Evolutionary conservation across 768 basidiomycete genomes (phyloP).

Genomic region (Zangia roseola): DNA sequence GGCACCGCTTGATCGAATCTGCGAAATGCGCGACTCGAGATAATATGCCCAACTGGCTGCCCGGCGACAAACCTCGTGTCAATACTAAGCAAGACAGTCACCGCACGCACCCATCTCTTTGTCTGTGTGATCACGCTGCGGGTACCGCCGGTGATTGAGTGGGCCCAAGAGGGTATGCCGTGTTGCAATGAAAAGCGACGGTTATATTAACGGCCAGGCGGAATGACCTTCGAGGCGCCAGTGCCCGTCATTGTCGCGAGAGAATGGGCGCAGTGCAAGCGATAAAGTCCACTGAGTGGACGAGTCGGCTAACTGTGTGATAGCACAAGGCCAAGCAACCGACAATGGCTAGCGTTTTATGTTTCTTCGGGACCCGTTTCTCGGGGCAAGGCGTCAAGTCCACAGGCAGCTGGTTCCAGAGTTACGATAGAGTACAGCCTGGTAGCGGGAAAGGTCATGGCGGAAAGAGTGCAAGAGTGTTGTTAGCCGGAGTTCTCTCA

Average conservation of each 20-base stretch:
- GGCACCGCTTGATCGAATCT: slow-evolving; percentile 24
- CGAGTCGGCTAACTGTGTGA: slow-evolving; percentile 10
- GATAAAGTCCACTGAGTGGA: background rate
- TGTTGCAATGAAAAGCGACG: slow-evolving; percentile 14
- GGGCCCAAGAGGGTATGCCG: slow-evolving; percentile 15
- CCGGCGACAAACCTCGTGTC: slow-evolving; percentile 5
- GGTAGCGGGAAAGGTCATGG: slow-evolving; percentile 20
- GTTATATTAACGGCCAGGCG: slow-evolving; percentile 23
- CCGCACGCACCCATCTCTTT: slow-evolving; percentile 12
- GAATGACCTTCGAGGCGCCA: slow-evolving; percentile 5
- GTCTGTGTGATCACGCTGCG: background rate
- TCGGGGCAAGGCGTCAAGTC: slow-evolving; percentile 2
- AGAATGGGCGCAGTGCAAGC: background rate
- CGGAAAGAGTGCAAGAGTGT: slow-evolving; percentile 28
- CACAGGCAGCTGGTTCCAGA: slow-evolving; percentile 1
- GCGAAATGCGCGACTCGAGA: slow-evolving; percentile 6
- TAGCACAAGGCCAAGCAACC: background rate
- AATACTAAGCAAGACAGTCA: background rate
- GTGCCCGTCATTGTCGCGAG: slow-evolving; percentile 1
- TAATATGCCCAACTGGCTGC: background rate
- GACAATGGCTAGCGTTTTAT: background rate
- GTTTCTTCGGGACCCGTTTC: slow-evolving; percentile 2
- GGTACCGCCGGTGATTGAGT: slow-evolving; percentile 23
- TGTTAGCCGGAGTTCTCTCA: slow-evolving; percentile 29
- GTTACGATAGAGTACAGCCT: slow-evolving; percentile 8